phyloP scores from a whole-genome alignment of 2,329 filamentous ascomycete species.

The Graphiopsis chlorocephala region DNA sequence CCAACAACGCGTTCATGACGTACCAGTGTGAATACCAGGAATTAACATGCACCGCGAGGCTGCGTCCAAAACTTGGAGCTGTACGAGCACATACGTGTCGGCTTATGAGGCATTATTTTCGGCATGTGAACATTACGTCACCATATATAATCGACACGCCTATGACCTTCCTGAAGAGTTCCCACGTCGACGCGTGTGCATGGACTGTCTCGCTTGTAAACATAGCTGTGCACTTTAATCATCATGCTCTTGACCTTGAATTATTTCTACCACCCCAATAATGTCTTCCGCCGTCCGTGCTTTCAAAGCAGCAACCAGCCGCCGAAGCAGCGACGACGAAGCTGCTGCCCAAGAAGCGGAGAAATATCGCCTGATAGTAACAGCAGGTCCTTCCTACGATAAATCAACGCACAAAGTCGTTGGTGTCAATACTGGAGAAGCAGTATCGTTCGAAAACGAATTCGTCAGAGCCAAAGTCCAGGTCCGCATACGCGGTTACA shows the following conservation, averaged over 20 bases:
- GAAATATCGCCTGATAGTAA: conserved; percentile 77
- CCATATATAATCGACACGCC: background rate
- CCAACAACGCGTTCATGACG: background rate
- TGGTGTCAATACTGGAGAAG: conserved; percentile 67
- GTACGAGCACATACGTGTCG: conserved; percentile 1
- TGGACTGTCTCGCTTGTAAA: background rate
- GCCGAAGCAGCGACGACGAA: conserved; percentile 26
- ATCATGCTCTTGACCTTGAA: conserved; percentile 4
- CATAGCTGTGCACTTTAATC: background rate
- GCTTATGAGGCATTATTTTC: background rate
- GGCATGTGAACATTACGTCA: conserved; percentile 1
- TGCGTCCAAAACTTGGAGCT: background rate
- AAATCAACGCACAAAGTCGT: conserved; percentile 64
- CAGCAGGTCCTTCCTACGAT: conserved; percentile 76
- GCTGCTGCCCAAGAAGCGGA: conserved; percentile 40
- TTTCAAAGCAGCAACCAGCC: conserved; percentile 17
- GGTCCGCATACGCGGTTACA: conserved; percentile 69
- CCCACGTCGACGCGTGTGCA: background rate
- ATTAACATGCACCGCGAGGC: background rate
- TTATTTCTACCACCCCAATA: background rate
- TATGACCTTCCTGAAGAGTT: background rate
- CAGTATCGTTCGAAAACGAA: conserved; percentile 61
- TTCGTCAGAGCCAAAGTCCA: conserved; percentile 66
- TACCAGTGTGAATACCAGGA: background rate
- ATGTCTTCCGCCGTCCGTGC: conserved; percentile 29